Evolutionary conservation across 1,284 basidiomycete species (phyloP).

Genomic region (Moesziomyces globuligerus): DNA sequence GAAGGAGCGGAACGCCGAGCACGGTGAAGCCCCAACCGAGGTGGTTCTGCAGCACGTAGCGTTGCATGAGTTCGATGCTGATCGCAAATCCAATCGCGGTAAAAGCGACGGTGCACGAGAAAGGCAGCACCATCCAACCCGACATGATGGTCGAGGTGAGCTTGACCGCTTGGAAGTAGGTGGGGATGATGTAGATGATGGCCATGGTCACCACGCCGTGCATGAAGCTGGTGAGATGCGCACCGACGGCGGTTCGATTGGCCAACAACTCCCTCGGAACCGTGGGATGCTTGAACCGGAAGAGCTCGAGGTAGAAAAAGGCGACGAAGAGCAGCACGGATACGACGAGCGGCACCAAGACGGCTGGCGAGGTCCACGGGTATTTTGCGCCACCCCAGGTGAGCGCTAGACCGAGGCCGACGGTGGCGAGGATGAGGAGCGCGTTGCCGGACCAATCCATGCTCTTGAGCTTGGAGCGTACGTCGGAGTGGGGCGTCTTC

Average conservation of each 20-base stretch:
- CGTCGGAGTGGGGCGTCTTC: constrained; percentile 28
- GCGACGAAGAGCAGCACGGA: constrained; percentile 18
- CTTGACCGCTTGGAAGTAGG: constrained; percentile 43
- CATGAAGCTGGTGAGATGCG: constrained; percentile 23
- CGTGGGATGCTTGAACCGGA: constrained; percentile 22
- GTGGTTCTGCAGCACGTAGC: constrained; percentile 42
- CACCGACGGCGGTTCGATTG: constrained; percentile 25
- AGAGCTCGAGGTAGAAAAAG: constrained; percentile 39
- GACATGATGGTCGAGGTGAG: constrained; percentile 30
- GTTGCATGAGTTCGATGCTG: constrained; percentile 25
- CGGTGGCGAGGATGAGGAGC: constrained; percentile 20
- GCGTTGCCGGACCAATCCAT: constrained; percentile 48
- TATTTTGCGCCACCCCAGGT: constrained; percentile 47
- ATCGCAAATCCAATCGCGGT: constrained; percentile 33
- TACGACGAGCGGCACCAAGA: constrained; percentile 29
- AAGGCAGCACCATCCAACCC: constrained; percentile 39
- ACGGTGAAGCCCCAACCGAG: constrained; percentile 43
- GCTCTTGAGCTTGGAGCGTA: constrained; percentile 21
- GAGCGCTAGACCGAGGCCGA: constrained; percentile 25
- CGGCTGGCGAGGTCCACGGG: constrained; percentile 16
- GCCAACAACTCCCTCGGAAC: constrained; percentile 22
- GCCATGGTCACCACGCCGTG: constrained; percentile 43
- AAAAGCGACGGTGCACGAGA: constrained; percentile 36
- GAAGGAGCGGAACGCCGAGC: constrained; percentile 24
- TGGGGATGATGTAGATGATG: constrained; percentile 45